Evolutionary conservation across 2,329 filamentous ascomycete genomes (phyloP).

Genomic region (Conoideocrella luteorostrata): DNA sequence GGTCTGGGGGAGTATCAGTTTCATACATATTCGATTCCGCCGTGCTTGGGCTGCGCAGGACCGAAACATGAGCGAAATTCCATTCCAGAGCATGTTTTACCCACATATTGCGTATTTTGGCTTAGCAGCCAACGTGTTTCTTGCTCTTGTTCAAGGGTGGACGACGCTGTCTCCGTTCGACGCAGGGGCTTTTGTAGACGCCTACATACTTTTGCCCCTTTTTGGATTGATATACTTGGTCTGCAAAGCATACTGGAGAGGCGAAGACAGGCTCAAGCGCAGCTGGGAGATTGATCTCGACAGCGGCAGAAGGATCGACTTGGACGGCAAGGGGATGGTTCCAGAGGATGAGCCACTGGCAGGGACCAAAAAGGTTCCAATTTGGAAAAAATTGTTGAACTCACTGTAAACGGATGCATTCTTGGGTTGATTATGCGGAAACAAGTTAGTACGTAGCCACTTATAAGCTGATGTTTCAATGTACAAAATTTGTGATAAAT

Average conservation of each 20-base stretch:
- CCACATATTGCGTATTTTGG: constrained; percentile 56
- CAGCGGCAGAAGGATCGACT: constrained; percentile 47
- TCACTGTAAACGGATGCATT: constrained; percentile 28
- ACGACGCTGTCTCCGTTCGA: constrained; percentile 52
- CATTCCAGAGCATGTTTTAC: constrained; percentile 48
- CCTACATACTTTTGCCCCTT: constrained; percentile 55
- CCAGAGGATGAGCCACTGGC: constrained; percentile 22
- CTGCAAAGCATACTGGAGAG: constrained; percentile 46
- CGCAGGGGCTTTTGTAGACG: constrained; percentile 54
- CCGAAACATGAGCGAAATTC: constrained; percentile 45
- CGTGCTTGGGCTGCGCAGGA: constrained; percentile 55
- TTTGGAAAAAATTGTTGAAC: constrained; percentile 38
- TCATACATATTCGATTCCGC: constrained; percentile 68
- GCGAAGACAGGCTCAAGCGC: constrained; percentile 44
- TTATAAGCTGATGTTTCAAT: no score
- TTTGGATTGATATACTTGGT: constrained; percentile 51
- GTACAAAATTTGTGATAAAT: no score
- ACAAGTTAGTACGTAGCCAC: no score
- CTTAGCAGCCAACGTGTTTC: constrained; percentile 49
- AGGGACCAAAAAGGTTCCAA: constrained; percentile 22
- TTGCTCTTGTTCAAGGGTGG: constrained; percentile 57
- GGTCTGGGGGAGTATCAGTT: constrained; percentile 64
- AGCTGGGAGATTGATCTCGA: constrained; percentile 49
- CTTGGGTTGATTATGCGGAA: no score
- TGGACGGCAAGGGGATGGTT: constrained; percentile 36